phyloP scores from a whole-genome alignment of 352 stramenopile species.

The Aphanomyces cochlioides region DNA sequence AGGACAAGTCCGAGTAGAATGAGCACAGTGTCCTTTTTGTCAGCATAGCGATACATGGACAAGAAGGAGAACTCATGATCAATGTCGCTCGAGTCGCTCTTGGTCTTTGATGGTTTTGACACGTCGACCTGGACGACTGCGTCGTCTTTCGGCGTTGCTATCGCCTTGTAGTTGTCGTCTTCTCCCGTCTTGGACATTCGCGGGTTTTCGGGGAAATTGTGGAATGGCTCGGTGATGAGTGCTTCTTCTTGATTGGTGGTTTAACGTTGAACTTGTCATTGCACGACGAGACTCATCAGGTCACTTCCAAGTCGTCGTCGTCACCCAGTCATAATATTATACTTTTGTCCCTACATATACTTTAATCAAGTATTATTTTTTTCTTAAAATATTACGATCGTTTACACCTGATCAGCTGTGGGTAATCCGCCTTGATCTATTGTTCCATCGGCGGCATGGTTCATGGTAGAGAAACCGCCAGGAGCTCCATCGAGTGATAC shows the following conservation, averaged over 20 bases:
- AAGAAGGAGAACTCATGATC: slow-evolving; percentile 14
- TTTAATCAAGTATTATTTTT: slow-evolving; percentile 7
- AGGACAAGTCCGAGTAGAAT: slow-evolving; percentile 34
- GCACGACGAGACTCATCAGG: neutral
- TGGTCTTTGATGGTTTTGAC: neutral
- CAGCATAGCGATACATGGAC: slow-evolving; percentile 1
- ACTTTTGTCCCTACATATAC: neutral
- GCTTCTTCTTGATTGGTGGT: slow-evolving; percentile 1
- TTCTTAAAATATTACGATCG: neutral
- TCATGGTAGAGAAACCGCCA: too few relatives aligned
- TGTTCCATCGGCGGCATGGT: too few relatives aligned
- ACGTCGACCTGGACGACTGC: neutral
- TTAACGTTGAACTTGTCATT: neutral
- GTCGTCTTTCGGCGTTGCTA: slow-evolving; percentile 7
- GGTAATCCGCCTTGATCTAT: too few relatives aligned
- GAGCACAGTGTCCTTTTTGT: slow-evolving; percentile 28
- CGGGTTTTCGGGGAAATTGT: too few relatives aligned
- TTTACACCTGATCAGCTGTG: neutral
- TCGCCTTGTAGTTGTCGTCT: neutral
- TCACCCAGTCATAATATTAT: neutral
- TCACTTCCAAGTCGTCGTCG: neutral
- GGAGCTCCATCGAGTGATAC: too few relatives aligned
- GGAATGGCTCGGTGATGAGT: neutral
- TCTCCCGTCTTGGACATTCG: neutral
- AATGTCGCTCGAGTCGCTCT: neutral